Evolutionary conservation across 2,329 filamentous ascomycete genomes (phyloP), one percentile per base, ranked within the genome.

Genomic region (Trichophyton simii): DNA sequence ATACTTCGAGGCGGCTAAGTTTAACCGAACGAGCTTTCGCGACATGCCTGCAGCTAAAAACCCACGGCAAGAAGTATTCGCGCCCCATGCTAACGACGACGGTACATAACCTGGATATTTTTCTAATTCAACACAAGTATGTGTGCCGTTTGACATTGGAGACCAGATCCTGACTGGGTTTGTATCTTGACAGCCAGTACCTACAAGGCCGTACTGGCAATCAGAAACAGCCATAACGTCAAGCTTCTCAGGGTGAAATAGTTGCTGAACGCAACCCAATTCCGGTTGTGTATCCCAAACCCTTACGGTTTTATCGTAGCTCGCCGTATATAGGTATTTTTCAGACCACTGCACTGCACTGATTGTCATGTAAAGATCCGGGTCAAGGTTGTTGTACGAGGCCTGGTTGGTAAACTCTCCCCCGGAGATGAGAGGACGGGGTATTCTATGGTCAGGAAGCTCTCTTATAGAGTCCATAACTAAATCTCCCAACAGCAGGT

Each of bases 11-110:
- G 71, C 8, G 11, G 50, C 5, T 13, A 8, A 54, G 15, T 22
- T 54, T 31, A 25, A 15, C 15, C 50, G 31, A 28, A 72, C 68
- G 15, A 68, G 67, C 50, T 70, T 77, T 8, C 77, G 75, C 3
- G 76, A 75, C 67, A 85, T 83, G 0, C 83, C 83, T 11, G 78
- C 82, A 18, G 83, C 76, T 3, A 86, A 70, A 6, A 78, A 72
- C 20, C 77, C 67, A 15, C 69, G 72, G 5, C 75, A 75, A 0
- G 65, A 62, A 3, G 68, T 58, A 11, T 70, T 70, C 15, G 67
- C 63, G 0, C 81, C 80, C 78, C 79, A 82, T 57, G 73, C 75
- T 25, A 83, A 65, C 9, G 76, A 75, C 0, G 78, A 78, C 25
- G 79, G 78, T 48, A 13, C 42, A 42, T 57, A 54, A 8, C 22